phyloP scores from a whole-genome alignment of 108 stramenopile species.

The Aurantiochytrium sp. region DNA sequence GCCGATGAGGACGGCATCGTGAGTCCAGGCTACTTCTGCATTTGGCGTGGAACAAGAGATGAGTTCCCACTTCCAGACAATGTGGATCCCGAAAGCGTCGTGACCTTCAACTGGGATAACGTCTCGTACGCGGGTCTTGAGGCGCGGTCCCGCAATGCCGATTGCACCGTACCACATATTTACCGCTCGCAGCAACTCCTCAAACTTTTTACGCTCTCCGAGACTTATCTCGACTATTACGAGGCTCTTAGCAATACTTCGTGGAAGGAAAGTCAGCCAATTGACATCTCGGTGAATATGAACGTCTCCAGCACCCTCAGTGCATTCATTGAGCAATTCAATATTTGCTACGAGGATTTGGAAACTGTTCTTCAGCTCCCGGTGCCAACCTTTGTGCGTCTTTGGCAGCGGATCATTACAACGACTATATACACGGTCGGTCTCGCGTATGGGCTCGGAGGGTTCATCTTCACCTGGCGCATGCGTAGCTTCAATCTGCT shows the following conservation, averaged over 20 bases:
- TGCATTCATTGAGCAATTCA: conserved; percentile 1
- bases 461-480: neutral
- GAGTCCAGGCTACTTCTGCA: neutral
- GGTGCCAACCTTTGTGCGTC: neutral
- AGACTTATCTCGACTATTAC: neutral
- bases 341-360: neutral
- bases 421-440: neutral
- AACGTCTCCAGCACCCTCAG: neutral
- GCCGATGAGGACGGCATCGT: neutral
- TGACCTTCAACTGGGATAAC: neutral
- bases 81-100: neutral
- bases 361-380: neutral
- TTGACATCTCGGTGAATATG: neutral
- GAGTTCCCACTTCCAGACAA: neutral
- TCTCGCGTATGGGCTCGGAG: neutral
- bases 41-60: neutral
- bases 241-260: neutral
- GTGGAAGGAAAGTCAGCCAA: neutral
- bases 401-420: neutral
- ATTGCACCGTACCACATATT: neutral
- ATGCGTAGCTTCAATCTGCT: neutral
- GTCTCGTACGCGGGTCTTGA: neutral
- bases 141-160: neutral
- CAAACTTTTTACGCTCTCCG: neutral
- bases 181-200: neutral